A percentile compares a stretch with the other conserved stretches of the same genome.
phyloP scores from a whole-genome alignment of 1,139 yeast species.

The Cylindricascospora bacillispora region DNA sequence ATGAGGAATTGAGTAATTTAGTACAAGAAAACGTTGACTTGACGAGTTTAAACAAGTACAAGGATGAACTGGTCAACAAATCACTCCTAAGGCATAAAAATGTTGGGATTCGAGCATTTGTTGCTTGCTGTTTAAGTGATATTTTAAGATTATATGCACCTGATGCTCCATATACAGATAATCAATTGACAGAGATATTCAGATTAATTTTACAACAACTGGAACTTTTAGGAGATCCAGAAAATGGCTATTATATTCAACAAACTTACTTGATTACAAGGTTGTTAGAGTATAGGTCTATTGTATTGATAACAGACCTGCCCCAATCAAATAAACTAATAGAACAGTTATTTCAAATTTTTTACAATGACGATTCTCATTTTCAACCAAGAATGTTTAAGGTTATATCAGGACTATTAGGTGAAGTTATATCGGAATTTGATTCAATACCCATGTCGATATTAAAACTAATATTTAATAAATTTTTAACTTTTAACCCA shows the following conservation, averaged over 20 bases:
- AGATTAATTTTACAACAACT: slow-evolving; percentile 52
- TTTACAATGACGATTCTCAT: slow-evolving; percentile 40
- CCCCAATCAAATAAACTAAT: slow-evolving; percentile 48
- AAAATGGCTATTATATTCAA: slow-evolving; percentile 54
- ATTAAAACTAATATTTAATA: slow-evolving; percentile 44
- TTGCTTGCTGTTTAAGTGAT: slow-evolving; percentile 68
- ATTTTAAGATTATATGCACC: slow-evolving; percentile 74
- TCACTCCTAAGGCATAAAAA: slow-evolving; percentile 53
- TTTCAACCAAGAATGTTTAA: slow-evolving; percentile 38
- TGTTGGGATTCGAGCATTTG: slow-evolving; percentile 55
- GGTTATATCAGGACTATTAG: slow-evolving; percentile 52
- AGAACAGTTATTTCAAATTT: slow-evolving; percentile 43
- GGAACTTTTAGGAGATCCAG: slow-evolving; percentile 41
- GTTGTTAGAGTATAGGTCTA: slow-evolving; percentile 68
- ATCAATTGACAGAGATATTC: slow-evolving; percentile 51
- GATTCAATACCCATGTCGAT: slow-evolving; percentile 55
- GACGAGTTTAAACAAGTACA: slow-evolving; percentile 32
- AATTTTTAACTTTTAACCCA: slow-evolving; percentile 27
- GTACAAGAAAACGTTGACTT: slow-evolving; percentile 50
- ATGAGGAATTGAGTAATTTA: slow-evolving; percentile 46
- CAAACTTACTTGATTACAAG: slow-evolving; percentile 55
- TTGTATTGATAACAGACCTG: slow-evolving; percentile 64
- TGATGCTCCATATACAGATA: slow-evolving; percentile 72
- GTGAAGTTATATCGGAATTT: slow-evolving; percentile 68
- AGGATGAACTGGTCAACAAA: slow-evolving; percentile 41